Evolutionary conservation across 148 eudicot genomes (phyloP).

Genomic region (Silene conica): DNA sequence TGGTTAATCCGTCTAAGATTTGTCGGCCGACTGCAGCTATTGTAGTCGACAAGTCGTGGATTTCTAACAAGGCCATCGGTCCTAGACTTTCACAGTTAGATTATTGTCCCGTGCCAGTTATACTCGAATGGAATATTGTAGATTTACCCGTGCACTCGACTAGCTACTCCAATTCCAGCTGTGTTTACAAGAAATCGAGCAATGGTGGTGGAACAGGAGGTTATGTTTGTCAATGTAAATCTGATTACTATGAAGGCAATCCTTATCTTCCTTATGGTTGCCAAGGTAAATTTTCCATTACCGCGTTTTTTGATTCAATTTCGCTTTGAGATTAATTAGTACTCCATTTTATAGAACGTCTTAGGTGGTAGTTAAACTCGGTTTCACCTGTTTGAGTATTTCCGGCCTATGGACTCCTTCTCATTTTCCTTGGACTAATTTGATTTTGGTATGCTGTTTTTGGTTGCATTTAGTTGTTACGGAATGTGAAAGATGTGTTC

Average conservation of each 20-base stretch:
- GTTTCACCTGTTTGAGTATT: too few relatives aligned
- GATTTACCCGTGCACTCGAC: not conserved
- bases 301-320: too few relatives aligned
- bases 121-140: not conserved
- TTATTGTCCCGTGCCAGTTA: not conserved
- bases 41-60: not conserved
- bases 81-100: not conserved
- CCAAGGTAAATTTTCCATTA: conserved; percentile 7
- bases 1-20: not conserved
- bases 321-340: too few relatives aligned
- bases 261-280: conserved; percentile 27
- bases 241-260: conserved; percentile 20
- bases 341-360: too few relatives aligned
- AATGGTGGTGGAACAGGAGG: conserved; percentile 4
- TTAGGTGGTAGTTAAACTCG: too few relatives aligned
- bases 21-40: not conserved
- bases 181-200: not conserved
- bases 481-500: conserved; percentile 7
- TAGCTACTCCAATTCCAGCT: not conserved
- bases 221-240: conserved; percentile 20
- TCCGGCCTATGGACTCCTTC: too few relatives aligned
- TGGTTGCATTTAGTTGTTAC: not conserved
- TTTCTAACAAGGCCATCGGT: not conserved
- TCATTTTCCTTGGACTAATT: too few relatives aligned
- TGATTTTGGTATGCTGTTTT: not conserved